Conservation (phyloP, 257 asterid genomes). For the Rhazya stricta region DNA sequence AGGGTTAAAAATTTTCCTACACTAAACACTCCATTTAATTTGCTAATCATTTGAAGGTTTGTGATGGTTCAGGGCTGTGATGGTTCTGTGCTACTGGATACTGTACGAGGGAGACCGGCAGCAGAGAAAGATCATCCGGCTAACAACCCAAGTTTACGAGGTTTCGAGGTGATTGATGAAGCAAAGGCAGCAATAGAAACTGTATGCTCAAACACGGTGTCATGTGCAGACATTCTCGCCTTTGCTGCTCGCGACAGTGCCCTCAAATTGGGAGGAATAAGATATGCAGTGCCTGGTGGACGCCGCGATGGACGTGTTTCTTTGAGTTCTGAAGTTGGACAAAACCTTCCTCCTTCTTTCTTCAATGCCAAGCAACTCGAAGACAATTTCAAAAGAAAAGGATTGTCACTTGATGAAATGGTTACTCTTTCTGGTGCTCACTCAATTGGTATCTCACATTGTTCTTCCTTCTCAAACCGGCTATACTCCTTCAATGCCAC, state of each 20-base stretch:
- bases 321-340: constrained; percentile 27
- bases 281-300: constrained; percentile 45
- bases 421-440: constrained; percentile 68
- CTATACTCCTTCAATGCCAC: constrained; percentile 35
- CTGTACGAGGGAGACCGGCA: constrained; percentile 25
- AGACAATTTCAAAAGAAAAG: constrained; percentile 42
- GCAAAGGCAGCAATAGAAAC: constrained; percentile 49
- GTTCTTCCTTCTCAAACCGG: constrained; percentile 35
- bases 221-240: constrained; percentile 57
- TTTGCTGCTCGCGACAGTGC: constrained; percentile 72
- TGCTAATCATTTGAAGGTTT: neutral
- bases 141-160: constrained; percentile 49
- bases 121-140: constrained; percentile 42
- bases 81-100: constrained; percentile 47
- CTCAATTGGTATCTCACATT: constrained; percentile 43
- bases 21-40: neutral
- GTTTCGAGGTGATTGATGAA: constrained; percentile 52
- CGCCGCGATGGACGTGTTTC: constrained; percentile 56
- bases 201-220: constrained; percentile 41
- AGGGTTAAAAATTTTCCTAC: neutral
- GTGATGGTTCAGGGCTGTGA: constrained; percentile 47
- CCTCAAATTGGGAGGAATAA: constrained; percentile 30
- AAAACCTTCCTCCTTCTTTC: constrained; percentile 47
- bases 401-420: constrained; percentile 59
- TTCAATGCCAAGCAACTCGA: constrained; percentile 32